Evolutionary conservation across 2,329 filamentous ascomycete species (phyloP), one percentile per base, ranked within the genome.

Genomic region (Aspergillus clavatus): DNA sequence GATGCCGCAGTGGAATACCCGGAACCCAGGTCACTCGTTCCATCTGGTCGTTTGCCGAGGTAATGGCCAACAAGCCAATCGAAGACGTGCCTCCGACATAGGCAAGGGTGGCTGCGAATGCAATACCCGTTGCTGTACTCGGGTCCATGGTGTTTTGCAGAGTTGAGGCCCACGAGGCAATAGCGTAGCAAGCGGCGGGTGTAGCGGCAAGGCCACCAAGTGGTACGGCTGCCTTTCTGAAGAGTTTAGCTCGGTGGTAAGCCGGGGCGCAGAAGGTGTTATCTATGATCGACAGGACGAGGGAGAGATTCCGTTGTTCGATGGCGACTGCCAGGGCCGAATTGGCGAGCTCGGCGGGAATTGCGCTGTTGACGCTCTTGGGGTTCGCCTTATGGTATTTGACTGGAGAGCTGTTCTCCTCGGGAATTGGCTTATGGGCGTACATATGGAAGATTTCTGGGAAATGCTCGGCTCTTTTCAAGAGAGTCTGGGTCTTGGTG

Each of bases 31-130:
- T 90, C 4, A 97, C 89, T 16, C 93, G 82, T 59, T 86, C 84
- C 87, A 96, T 95, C 68, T 97, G 89, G 65, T 97, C 90, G 68
- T 96, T 96, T 48, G 84, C 78, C 26, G 91, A 96, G 21, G 88
- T 83, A 47, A 94, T 74, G 7, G 91, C 89, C 28, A 97, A 81
- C 33, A 93, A 72, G 2, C 91, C 93, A 42, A 97, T 80, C 7
- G 84, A 88, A 3, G 81, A 83, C 4, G 89, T 89, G 52, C 89
- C 87, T 16, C 82, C 79, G 33, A 94, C 76, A 65, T 97, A 98
- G 5, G 89, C 86, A 50, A 91, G 72, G 40, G 93, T 86, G 10
- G 87, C 90, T 0, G 80, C 80, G 62, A 95, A 89, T 4, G 86
- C 84, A 48, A 94, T 81, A 8, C 80, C 80, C 2, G 88, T 94